Percentiles rank a stretch among this genome's conserved stretches.
Evolutionary conservation across 805 yeast genomes (phyloP).

Genomic region (Pichia kluyveri): DNA sequence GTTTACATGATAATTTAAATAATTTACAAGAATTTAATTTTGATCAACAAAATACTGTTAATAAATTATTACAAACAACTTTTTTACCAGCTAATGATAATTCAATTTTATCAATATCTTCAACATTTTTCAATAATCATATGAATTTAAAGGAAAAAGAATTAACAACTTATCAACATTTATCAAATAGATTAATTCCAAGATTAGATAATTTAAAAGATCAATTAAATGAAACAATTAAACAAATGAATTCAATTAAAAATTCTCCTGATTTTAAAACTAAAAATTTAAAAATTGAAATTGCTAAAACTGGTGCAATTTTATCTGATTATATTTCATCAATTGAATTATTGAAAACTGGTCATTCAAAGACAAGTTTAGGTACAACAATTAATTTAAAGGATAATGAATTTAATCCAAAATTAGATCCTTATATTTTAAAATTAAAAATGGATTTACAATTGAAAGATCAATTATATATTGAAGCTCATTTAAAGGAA

Average conservation of each 20-base stretch:
- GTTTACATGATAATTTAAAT: not conserved
- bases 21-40: not conserved
- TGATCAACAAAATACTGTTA: slow-evolving; percentile 19
- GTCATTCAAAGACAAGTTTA: slow-evolving; percentile 24
- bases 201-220: slow-evolving; percentile 47
- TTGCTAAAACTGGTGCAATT: slow-evolving; percentile 53
- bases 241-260: slow-evolving; percentile 46
- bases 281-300: slow-evolving; percentile 48
- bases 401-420: slow-evolving; percentile 17
- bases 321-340: slow-evolving; percentile 39
- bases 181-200: slow-evolving; percentile 40
- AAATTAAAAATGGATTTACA: slow-evolving; percentile 57
- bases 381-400: slow-evolving; percentile 21
- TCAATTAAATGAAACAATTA: slow-evolving; percentile 43
- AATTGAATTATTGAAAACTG: slow-evolving; percentile 32
- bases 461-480: slow-evolving; percentile 50
- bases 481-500: slow-evolving; percentile 58
- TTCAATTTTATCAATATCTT: slow-evolving; percentile 30
- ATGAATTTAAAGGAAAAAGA: slow-evolving; percentile 31
- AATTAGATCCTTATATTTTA: slow-evolving; percentile 53
- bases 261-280: slow-evolving; percentile 43
- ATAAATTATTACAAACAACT: slow-evolving; percentile 41
- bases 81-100: slow-evolving; percentile 28
- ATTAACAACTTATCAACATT: slow-evolving; percentile 42
- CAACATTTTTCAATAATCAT: slow-evolving; percentile 25